These are phyloP conservation scores for Pseudozyma sp. DNA, from an alignment of 1,284 basidiomycete species.

Conservation along the genomic window DNA sequence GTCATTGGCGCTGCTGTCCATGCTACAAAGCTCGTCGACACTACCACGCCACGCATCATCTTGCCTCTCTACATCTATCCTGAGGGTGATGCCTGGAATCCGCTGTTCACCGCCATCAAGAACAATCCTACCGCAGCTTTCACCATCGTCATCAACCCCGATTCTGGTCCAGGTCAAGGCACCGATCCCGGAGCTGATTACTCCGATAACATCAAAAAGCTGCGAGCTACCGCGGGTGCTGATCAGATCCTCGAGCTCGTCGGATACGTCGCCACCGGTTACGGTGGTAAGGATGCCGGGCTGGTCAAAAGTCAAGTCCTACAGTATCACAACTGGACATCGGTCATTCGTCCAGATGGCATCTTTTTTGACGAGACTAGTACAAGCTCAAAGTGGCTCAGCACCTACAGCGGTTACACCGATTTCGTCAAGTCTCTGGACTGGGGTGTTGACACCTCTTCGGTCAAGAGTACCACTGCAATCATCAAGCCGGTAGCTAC, in stretches of 20 bases:
- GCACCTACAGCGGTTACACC: conserved; percentile 12
- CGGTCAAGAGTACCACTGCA: too few relatives aligned
- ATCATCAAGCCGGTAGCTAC: too few relatives aligned
- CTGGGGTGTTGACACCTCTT: background rate
- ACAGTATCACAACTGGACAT: conserved; percentile 11
- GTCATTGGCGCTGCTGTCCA: conserved; percentile 1
- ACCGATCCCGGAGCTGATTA: conserved; percentile 15
- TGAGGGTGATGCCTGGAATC: conserved; percentile 8
- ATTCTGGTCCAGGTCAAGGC: conserved; percentile 17
- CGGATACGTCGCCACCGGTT: conserved; percentile 24
- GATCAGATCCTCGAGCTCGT: conserved; percentile 22
- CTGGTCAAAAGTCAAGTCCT: conserved; percentile 14
- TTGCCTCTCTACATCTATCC: conserved; percentile 34
- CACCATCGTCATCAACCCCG: conserved; percentile 28
- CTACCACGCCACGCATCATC: conserved; percentile 22
- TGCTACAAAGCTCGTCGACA: conserved; percentile 1
- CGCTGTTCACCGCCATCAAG: conserved; percentile 17
- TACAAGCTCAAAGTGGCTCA: conserved; percentile 5
- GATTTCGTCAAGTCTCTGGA: conserved; percentile 14
- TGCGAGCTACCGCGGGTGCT: conserved; percentile 1
- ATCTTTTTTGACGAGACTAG: conserved; percentile 30
- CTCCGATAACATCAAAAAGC: conserved; percentile 9
- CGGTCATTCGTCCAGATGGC: conserved; percentile 5
- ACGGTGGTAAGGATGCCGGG: background rate
- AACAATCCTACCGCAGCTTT: conserved; percentile 23